Evolutionary conservation across 2,329 filamentous ascomycete genomes (phyloP).

Genomic region (Aspergillus tubingensis): DNA sequence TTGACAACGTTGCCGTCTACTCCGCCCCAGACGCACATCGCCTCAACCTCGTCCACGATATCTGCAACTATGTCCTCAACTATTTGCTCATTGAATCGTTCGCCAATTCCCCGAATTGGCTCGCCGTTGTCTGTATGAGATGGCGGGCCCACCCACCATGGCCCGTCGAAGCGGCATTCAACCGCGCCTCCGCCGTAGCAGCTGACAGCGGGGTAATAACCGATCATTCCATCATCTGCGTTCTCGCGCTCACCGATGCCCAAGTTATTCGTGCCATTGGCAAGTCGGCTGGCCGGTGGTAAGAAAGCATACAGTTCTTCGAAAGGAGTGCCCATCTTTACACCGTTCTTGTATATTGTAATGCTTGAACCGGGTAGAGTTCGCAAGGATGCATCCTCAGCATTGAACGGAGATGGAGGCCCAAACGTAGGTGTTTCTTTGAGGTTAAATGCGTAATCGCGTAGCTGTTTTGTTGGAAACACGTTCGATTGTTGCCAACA

Average conservation of each 20-base stretch:
- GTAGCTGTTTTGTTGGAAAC: conserved; percentile 81
- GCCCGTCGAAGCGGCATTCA: conserved; percentile 89
- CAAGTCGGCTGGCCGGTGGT: conserved; percentile 72
- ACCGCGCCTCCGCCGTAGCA: conserved; percentile 89
- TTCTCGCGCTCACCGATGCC: conserved; percentile 74
- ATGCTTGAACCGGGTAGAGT: conserved; percentile 85
- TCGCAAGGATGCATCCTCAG: conserved; percentile 75
- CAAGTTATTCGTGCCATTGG: conserved; percentile 45
- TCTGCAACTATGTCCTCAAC: conserved; percentile 93
- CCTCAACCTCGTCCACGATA: conserved; percentile 87
- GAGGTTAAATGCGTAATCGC: conserved; percentile 61
- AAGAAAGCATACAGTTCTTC: conserved; percentile 86
- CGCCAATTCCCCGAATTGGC: conserved; percentile 62
- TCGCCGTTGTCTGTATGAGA: conserved; percentile 50
- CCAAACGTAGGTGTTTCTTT: conserved; percentile 50
- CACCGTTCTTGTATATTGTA: conserved; percentile 89
- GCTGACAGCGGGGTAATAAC: conserved; percentile 92
- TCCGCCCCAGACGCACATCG: conserved; percentile 63
- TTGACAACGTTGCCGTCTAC: conserved; percentile 37
- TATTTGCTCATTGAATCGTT: conserved; percentile 89
- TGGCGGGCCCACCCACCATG: conserved; percentile 86
- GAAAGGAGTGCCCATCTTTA: conserved; percentile 82
- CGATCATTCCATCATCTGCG: conserved; percentile 90
- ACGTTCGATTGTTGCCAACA: conserved; percentile 73
- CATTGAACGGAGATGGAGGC: conserved; percentile 57